Evolutionary conservation across 495 filamentous ascomycete genomes (phyloP), one percentile per base, ranked within the genome.

Genomic region (Penicillium parvum): DNA sequence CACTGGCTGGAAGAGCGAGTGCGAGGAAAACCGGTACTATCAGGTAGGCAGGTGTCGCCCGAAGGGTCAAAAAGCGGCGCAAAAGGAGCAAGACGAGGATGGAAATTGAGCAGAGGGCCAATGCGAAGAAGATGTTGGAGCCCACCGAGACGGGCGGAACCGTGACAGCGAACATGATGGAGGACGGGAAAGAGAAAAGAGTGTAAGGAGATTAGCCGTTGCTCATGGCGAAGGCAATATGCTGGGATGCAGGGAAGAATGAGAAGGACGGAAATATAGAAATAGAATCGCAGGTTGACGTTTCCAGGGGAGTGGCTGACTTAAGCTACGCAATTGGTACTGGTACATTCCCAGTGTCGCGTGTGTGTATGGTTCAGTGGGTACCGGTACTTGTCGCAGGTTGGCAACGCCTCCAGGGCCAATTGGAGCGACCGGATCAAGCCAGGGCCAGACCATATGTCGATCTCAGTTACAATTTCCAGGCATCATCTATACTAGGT

Each of bases 11-110:
- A 15, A 98, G 82, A 36, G 88, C 87, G 60, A 98, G 74, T 21
- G 90, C 87, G 51, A 98, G 84, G 63, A 98, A 97, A 40, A 96
- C 82, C 26, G 92, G 90, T 1, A 95, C 77, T 38, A 88, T 74
- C n/a, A 96, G 74, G 63, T 90, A 96, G 45, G 85, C 86, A 0
- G 92, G 91, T 1, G 92, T 95, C 18, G 84, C 82, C 41, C 92
- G 89, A 15, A 97, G 76, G 4, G 90, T 90, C 19, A 98, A 75
- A 64, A 89, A 97, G 62, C 86, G 78, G 50, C 92, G 84, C 32
- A 94, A 75, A 37, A 96, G 81, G 9, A 96, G 77, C 32, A 97
- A 72, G 48, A 89, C 86, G 37, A 84, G 68, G 45, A 83, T 43
- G 49, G 82, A 88, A 48, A 96, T 85, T 40, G 73, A 63, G 53